phyloP scores from a whole-genome alignment of 2,329 filamentous ascomycete genomes.

The Fusarium sp. region DNA sequence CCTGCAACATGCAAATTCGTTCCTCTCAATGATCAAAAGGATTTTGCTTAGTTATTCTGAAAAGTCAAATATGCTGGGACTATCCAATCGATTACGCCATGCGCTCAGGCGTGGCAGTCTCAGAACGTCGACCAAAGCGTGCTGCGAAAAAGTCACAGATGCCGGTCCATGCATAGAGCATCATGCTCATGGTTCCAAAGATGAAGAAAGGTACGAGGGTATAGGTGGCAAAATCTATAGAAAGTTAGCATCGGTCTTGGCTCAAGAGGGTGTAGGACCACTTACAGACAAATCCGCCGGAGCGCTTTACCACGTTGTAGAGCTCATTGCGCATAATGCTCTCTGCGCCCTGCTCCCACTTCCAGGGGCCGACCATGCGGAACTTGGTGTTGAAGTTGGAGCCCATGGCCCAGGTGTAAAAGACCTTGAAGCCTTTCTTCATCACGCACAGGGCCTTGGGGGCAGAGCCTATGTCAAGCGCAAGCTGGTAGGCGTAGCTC shows the following conservation, averaged over 20 bases:
- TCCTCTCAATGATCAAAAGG: not conserved
- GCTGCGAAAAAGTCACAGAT: conserved; percentile 19
- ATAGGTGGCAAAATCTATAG: conserved; percentile 51
- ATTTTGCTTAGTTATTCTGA: not conserved
- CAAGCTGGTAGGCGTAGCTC: conserved; percentile 62
- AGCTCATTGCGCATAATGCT: conserved; percentile 56
- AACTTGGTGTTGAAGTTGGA: conserved; percentile 63
- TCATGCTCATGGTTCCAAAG: conserved; percentile 50
- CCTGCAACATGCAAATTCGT: not conserved
- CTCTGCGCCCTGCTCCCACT: conserved; percentile 50
- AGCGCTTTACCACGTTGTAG: conserved; percentile 52
- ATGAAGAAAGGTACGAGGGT: conserved; percentile 51
- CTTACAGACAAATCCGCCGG: conserved; percentile 54
- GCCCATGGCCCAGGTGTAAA: conserved; percentile 60
- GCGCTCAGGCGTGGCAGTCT: not conserved
- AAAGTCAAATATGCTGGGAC: not conserved
- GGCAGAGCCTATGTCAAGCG: conserved; percentile 58
- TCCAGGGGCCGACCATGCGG: conserved; percentile 58
- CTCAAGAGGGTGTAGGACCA: not conserved
- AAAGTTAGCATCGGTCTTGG: conserved; percentile 18
- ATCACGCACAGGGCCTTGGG: conserved; percentile 52
- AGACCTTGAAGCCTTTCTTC: conserved; percentile 51
- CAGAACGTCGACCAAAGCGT: conserved; percentile 1
- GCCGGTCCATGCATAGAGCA: conserved; percentile 41
- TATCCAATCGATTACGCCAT: not conserved